phyloP scores from a whole-genome alignment of 345 rosid genomes.

The Orychophragmus violaceus region DNA sequence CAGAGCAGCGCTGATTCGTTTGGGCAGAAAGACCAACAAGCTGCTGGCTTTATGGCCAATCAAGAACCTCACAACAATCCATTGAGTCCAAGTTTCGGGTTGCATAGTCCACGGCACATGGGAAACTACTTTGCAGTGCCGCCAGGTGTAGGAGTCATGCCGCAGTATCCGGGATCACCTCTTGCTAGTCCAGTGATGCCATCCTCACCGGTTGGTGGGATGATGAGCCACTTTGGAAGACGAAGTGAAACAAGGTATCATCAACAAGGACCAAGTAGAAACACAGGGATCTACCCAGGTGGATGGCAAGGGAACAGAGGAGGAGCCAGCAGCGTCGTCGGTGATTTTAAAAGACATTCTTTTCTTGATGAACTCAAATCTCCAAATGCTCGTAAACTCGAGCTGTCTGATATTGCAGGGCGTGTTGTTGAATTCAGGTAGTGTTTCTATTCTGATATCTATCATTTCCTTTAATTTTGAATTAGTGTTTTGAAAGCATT shows the following conservation, averaged over 20 bases:
- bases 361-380: conserved; percentile 93
- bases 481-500: background rate
- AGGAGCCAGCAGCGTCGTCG: conserved; percentile 40
- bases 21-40: conserved; percentile 40
- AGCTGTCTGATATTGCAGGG: conserved; percentile 77
- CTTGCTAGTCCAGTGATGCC: conserved; percentile 66
- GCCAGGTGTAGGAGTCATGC: conserved; percentile 55
- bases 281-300: conserved; percentile 57
- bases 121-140: conserved; percentile 50
- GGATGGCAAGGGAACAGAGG: conserved; percentile 87
- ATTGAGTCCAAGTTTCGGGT: conserved; percentile 38
- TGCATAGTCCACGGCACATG: conserved; percentile 49
- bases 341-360: conserved; percentile 59
- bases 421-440: conserved; percentile 91
- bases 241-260: conserved; percentile 57
- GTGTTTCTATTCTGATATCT: conserved; percentile 26
- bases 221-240: conserved; percentile 44
- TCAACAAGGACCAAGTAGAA: conserved; percentile 47
- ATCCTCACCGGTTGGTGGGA: conserved; percentile 60
- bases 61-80: conserved; percentile 50
- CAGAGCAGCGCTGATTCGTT: conserved; percentile 49
- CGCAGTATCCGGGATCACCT: conserved; percentile 60
- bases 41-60: conserved; percentile 40
- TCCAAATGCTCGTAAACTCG: conserved; percentile 72
- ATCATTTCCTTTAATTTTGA: conserved; percentile 5